Base-by-base conservation (phyloP, 2,329 filamentous ascomycete genomes). In the Cladorrhinum sp. region DNA sequence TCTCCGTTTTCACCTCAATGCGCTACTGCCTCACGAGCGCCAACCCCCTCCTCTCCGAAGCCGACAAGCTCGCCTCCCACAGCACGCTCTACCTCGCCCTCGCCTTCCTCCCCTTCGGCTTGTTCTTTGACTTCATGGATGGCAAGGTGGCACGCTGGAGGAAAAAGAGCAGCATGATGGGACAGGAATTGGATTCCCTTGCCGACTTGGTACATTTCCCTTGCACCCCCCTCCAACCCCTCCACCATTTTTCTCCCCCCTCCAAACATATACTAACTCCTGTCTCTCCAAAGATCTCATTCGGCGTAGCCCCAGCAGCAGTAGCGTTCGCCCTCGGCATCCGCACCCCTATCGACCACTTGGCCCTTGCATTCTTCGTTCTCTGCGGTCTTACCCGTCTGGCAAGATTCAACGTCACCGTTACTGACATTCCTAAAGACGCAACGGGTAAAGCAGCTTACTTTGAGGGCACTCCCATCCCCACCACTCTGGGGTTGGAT, bases 41-140 rank as follows among this genome's bases (percentile, higher is more conserved):
- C 85, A 89, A 65, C 82, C 89, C 8, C 73, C 81, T 61, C 79
- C 89, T 58, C 80, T 85, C 68, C 80, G 79, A 56, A 89, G 92
- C 68, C 16, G 41, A 56, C 18, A 56, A 36, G 53, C 32, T 48
- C 13, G 53, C 53, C 7, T 3, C 9, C 22, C 53, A 56, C n/a
- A 27, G 22, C 2, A 56, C 53, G 2, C 79, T 97, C 58, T 98
- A 91, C 84, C 78, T 88, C 32, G 93, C 95, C 1, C 85, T 99
- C 53, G 85, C 80, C 3, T 91, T 97, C 75, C 90, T 98, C 76
- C 93, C 93, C 0, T 91, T 97, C 62, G 93, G 92, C 4, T 81
- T 98, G 12, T 97, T 98, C 80, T 98, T 98, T 75, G 95, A 99
- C 76, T 96, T 96, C 73, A 92, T 98, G 83, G 95, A 99, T 75